These are phyloP conservation scores for Picochlorum costavermella DNA, from an alignment of 139 green algal genomes.

Conservation along the genomic window DNA sequence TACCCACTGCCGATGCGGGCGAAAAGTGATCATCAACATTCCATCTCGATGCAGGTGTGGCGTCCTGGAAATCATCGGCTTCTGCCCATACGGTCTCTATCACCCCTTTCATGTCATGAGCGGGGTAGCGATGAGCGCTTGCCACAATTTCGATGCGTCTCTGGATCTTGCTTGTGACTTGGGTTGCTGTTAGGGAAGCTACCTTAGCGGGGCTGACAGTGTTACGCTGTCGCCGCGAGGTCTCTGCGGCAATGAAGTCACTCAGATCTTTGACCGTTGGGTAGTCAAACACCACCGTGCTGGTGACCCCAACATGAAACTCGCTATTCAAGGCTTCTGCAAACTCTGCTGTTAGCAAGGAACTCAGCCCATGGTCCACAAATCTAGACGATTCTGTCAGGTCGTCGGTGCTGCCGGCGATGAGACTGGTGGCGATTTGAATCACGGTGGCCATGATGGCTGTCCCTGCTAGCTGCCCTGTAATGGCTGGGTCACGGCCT, in stretches of 20 bases:
- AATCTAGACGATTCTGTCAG: neutral
- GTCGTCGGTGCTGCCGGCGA: neutral
- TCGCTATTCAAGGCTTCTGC: slow-evolving; percentile 12
- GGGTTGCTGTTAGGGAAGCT: too few relatives aligned
- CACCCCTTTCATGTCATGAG: neutral
- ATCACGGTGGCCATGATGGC: neutral
- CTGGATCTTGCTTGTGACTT: neutral
- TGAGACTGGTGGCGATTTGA: neutral
- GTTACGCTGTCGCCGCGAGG: too few relatives aligned
- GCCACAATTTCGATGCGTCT: neutral
- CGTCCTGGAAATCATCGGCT: neutral
- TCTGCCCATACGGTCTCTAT: neutral
- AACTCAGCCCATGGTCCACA: slow-evolving; percentile 6
- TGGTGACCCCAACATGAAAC: slow-evolving; percentile 23
- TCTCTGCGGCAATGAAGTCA: neutral
- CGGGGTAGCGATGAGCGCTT: neutral
- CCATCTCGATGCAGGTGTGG: slow-evolving; percentile 23
- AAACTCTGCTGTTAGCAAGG: slow-evolving; percentile 26
- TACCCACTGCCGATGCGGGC: neutral
- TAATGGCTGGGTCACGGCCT: neutral
- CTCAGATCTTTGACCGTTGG: slow-evolving; percentile 31
- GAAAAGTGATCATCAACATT: slow-evolving; percentile 24
- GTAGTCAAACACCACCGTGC: slow-evolving; percentile 49
- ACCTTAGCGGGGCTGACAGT: too few relatives aligned
- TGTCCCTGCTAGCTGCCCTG: neutral